Conservation (phyloP, 2,329 filamentous ascomycete genomes). For the Aureobasidium melanogenum region DNA sequence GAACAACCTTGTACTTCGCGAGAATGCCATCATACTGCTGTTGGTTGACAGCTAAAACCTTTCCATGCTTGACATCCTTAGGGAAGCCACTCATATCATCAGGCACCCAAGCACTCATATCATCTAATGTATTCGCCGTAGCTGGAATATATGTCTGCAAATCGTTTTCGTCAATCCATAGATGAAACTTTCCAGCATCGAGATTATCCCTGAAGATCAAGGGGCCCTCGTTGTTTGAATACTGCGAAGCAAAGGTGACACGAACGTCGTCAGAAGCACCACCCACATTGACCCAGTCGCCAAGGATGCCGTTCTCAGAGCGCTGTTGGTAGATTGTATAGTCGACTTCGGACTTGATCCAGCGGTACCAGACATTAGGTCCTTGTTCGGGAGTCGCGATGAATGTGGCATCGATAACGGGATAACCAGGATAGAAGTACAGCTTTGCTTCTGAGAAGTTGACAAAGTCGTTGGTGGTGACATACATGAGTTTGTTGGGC, state of each 20-base stretch:
- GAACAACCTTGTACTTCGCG: not conserved
- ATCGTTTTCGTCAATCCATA: not conserved
- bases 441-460: not conserved
- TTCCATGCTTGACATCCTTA: not conserved
- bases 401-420: not conserved
- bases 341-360: not conserved
- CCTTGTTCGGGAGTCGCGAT: not conserved
- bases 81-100: not conserved
- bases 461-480: not conserved
- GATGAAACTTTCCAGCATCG: not conserved
- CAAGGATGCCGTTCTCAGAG: not conserved
- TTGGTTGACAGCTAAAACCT: not conserved
- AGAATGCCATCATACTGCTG: not conserved
- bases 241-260: not conserved
- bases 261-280: not conserved
- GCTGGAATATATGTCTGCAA: not conserved
- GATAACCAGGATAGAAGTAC: not conserved
- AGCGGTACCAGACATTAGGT: constrained; percentile 1
- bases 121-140: not conserved
- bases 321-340: not conserved
- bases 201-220: not conserved
- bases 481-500: constrained; percentile 11
- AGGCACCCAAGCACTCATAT: constrained; percentile 2
- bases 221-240: not conserved
- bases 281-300: not conserved